Conservation (phyloP, 148 eudicot species). For the Camellia sinensis region DNA sequence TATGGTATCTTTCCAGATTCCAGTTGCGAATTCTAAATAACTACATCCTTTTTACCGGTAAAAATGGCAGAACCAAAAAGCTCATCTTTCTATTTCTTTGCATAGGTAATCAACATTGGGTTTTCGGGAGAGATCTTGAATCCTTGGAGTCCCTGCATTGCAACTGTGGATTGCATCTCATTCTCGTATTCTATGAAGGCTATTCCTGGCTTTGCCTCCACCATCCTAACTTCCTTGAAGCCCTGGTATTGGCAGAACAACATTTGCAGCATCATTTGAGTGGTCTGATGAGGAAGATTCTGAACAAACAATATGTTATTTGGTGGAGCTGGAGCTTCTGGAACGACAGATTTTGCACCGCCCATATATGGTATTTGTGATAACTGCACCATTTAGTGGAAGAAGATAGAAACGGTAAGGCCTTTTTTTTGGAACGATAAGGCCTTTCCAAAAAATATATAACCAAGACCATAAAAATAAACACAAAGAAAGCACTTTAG, state of each 20-base stretch:
- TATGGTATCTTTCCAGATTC: slow-evolving; percentile 5
- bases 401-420: neutral
- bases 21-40: neutral
- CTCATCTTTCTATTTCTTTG: slow-evolving; percentile 64
- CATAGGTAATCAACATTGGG: slow-evolving; percentile 81
- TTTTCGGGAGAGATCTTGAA: slow-evolving; percentile 67
- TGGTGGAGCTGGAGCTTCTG: slow-evolving; percentile 88
- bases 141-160: slow-evolving; percentile 81
- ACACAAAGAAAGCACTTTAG: neutral
- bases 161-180: slow-evolving; percentile 74
- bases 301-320: slow-evolving; percentile 81
- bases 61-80: neutral
- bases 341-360: slow-evolving; percentile 56
- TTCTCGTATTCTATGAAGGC: slow-evolving; percentile 88
- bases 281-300: slow-evolving; percentile 86
- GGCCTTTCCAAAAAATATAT: neutral
- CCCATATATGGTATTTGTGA: slow-evolving; percentile 76
- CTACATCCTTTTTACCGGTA: neutral
- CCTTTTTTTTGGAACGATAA: neutral
- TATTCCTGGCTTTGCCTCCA: slow-evolving; percentile 93
- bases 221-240: slow-evolving; percentile 94
- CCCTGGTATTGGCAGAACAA: slow-evolving; percentile 78
- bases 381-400: slow-evolving; percentile 46
- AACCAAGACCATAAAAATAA: neutral
- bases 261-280: slow-evolving; percentile 78